Conservation (phyloP, 1,139 yeast genomes). For the Suhomyces wounanorum region DNA sequence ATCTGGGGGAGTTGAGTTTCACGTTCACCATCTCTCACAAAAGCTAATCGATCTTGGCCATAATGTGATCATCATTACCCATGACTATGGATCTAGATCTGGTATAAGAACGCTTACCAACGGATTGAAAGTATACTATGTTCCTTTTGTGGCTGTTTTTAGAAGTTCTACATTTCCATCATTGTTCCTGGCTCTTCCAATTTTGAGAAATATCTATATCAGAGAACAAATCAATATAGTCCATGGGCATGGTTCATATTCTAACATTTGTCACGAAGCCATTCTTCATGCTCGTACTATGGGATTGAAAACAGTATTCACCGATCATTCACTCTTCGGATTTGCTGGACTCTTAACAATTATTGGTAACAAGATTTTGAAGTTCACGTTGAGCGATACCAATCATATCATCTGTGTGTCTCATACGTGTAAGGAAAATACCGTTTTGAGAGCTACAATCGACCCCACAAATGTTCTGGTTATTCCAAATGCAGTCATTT, state of each 20-base stretch:
- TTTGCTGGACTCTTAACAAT: conserved; percentile 86
- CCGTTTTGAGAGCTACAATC: conserved; percentile 81
- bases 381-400: conserved; percentile 81
- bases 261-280: conserved; percentile 86
- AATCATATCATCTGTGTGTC: conserved; percentile 96
- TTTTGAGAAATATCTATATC: conserved; percentile 78
- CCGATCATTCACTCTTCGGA: conserved; percentile 95
- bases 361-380: conserved; percentile 80
- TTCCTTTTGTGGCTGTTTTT: conserved; percentile 77
- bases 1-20: conserved; percentile 97
- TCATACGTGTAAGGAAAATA: conserved; percentile 95
- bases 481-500: conserved; percentile 93
- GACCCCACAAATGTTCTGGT: conserved; percentile 82
- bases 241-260: conserved; percentile 93
- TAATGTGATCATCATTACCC: conserved; percentile 87
- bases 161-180: conserved; percentile 88
- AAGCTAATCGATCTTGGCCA: conserved; percentile 84
- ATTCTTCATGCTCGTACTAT: conserved; percentile 87
- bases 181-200: conserved; percentile 84
- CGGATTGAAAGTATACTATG: conserved; percentile 90
- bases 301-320: conserved; percentile 89
- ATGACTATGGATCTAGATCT: conserved; percentile 77
- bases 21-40: conserved; percentile 80
- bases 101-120: conserved; percentile 84
- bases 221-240: conserved; percentile 86